Base-by-base conservation (phyloP, 73 alveolate species). In the Tetrahymena malaccensis region DNA sequence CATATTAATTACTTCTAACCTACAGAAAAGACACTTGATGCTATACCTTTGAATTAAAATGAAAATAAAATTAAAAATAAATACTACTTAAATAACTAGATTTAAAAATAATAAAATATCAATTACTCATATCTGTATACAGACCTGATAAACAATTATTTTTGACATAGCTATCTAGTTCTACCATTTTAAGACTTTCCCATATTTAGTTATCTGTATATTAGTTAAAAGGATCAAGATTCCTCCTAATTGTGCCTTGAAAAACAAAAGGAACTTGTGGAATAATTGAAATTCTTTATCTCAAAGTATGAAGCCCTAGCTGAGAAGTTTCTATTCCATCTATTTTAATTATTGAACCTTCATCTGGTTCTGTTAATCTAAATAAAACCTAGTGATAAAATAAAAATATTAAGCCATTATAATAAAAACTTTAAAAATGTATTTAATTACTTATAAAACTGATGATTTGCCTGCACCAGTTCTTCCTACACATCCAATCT, bases 1-100 rank as follows among this genome's bases (percentile, higher is more conserved):
- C 99, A 98, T 83, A 99, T 84, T 58, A 99, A 97, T 96, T 98
- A 97, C 94, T 97, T 99, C 96, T 99, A 99, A 5, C 99, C 99
- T 43, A 98, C 98, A 94, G 98, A 94, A 58, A 99, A 96, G 94
- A 98, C 98, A 43, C 95, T 57, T 35, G 99, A 99, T 35, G 98
- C 97, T 96, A 96, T 99, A 40, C 95, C 44, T 40, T 6, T 40
- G 3, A 1, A 8, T 40, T 40, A 40, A 4, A 40, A 40, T 40
- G 43, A 37, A 37, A 37, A 37, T 3, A 37, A 37, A n/a, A n/a
- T n/a, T n/a, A n/a, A n/a, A n/a, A n/a, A n/a, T 35, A 35, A 35
- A 35, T 35, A 6, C 43, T 35, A 40, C 1, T 40, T 11, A 40
- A 40, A 40, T 40, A 10, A 2, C 9, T 40, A 0, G 3, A 7